These are phyloP conservation scores for Phytopythium helicoides DNA, from an alignment of 352 stramenopile species.

Conservation along the genomic window DNA sequence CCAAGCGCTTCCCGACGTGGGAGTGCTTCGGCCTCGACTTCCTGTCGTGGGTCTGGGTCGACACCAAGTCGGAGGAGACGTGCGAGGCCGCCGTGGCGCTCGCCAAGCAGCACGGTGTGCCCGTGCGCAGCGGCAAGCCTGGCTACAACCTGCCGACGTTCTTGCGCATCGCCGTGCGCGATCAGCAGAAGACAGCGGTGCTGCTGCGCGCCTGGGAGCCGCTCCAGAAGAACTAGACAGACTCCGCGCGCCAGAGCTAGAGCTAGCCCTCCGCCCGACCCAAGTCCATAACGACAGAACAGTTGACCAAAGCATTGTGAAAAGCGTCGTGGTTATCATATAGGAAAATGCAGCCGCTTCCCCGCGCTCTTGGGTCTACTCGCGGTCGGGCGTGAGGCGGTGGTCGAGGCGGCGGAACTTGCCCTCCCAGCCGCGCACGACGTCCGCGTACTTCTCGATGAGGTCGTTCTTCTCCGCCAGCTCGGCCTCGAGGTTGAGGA, in stretches of 20 bases:
- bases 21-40: slow-evolving; percentile 64
- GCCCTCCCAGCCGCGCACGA: slow-evolving; percentile 80
- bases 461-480: slow-evolving; percentile 83
- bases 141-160: slow-evolving; percentile 88
- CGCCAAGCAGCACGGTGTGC: slow-evolving; percentile 82
- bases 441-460: slow-evolving; percentile 82
- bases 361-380: slow-evolving; percentile 13
- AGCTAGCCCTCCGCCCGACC: neutral
- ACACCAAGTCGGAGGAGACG: slow-evolving; percentile 66
- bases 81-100: slow-evolving; percentile 60
- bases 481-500: slow-evolving; percentile 70
- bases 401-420: slow-evolving; percentile 82
- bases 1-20: slow-evolving; percentile 65
- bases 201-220: slow-evolving; percentile 75
- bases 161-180: slow-evolving; percentile 82
- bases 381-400: slow-evolving; percentile 56
- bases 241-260: too few species aligned
- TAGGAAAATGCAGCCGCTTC: neutral
- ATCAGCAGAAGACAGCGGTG: slow-evolving; percentile 60
- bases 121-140: slow-evolving; percentile 82
- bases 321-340: neutral
- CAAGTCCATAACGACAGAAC: neutral
- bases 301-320: neutral
- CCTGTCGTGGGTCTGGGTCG: slow-evolving; percentile 89
- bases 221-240: slow-evolving; percentile 30